Evolutionary conservation across 805 yeast genomes (phyloP).

Genomic region (Hanseniaspora singularis): DNA sequence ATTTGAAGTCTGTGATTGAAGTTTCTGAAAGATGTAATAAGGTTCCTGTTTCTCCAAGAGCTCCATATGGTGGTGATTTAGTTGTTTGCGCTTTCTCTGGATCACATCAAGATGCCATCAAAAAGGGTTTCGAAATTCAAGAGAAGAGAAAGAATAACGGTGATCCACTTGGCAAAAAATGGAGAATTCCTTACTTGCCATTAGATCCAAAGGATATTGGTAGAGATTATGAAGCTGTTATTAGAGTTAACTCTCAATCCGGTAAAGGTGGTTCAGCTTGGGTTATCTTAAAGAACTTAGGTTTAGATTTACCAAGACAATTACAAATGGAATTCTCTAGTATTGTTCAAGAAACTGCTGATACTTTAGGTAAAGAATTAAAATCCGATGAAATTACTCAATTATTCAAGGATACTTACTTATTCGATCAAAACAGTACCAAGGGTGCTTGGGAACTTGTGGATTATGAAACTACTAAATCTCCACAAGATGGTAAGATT

Average conservation of each 20-base stretch:
- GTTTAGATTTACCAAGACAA: constrained; percentile 60
- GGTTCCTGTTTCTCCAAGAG: constrained; percentile 60
- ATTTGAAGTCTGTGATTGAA: constrained; percentile 52
- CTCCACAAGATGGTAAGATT: constrained; percentile 25
- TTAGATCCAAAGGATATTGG: constrained; percentile 75
- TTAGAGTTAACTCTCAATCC: constrained; percentile 75
- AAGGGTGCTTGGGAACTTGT: constrained; percentile 28
- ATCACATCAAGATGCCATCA: constrained; percentile 59
- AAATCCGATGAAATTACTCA: constrained; percentile 51
- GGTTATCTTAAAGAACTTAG: constrained; percentile 59
- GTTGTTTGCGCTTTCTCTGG: constrained; percentile 74
- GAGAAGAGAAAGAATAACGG: constrained; percentile 39
- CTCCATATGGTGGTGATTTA: constrained; percentile 70
- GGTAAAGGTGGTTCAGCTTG: constrained; percentile 85
- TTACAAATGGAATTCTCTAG: constrained; percentile 58
- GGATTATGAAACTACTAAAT: constrained; percentile 30
- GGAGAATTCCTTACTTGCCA: constrained; percentile 70
- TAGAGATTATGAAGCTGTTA: constrained; percentile 68
- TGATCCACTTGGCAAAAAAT: constrained; percentile 30
- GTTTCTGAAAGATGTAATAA: constrained; percentile 67
- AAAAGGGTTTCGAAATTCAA: constrained; percentile 50
- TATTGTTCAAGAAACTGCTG: constrained; percentile 54
- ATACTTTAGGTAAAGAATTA: constrained; percentile 54
- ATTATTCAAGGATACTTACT: constrained; percentile 46
- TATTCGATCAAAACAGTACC: constrained; percentile 30